Evolutionary conservation across 2,329 filamentous ascomycete genomes (phyloP), one percentile per base, ranked within the genome.

Genomic region (Paracorniculantispora psalliotae): DNA sequence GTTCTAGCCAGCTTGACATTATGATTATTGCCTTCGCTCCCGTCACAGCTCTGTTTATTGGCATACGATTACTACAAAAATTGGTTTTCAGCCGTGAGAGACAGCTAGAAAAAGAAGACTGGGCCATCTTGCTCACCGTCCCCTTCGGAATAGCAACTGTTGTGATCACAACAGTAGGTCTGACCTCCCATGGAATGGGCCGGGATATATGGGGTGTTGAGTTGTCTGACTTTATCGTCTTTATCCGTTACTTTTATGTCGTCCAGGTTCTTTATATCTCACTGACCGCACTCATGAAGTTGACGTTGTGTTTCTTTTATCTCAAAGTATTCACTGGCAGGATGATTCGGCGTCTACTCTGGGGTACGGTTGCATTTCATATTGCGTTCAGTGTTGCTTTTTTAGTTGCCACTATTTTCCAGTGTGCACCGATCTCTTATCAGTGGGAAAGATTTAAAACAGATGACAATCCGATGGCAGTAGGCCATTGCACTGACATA

Each of bases 291-390:
- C 66, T 77, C 46, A 72, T 77, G 39, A 79, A 81, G 62, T 65
- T 79, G 13, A 75, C 77, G 12, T 71, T 83, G 48, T 71, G 81
- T 8, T 71, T 78, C 64, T 79, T 82, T 67, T 81, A 80, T 67
- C 70, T 78, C 35, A 75, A 77, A 33, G 76, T 82, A 59, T 82
- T 82, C 61, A 75, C 75, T 1, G 65, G 65, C 0, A 56, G 37
- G 2, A 59, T 49, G 1, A 71, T 79, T 4, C 70, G 73, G 17
- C 66, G 67, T 17, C n/a, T 75, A 3, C 66, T 78, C 8, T 73
- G 71, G 67, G 70, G 53, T 21, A 74, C 73, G 0, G 63, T 76
- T 26, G 64, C 59, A 25, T 65, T 77, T 55, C 71, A 72, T 60
- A 44, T 68, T 2, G 13, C 68, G 0, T 73, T 69, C 61, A 73